A percentile compares a stretch with the other conserved stretches of the same genome.
Evolutionary conservation across 331 rosid species (phyloP).

Genomic region (Spiraea crenata): DNA sequence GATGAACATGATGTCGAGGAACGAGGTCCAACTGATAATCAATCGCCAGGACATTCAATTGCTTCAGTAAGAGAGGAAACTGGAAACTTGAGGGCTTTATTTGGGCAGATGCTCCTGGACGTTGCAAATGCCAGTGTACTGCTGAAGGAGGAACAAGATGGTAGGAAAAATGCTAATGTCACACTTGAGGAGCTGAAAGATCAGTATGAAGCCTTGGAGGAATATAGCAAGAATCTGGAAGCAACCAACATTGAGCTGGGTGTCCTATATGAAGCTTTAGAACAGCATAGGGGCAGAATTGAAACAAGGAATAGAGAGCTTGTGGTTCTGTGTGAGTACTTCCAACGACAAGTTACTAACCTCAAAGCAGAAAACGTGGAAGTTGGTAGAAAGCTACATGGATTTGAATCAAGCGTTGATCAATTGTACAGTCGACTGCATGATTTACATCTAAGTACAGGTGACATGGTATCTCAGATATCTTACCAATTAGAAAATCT

Average conservation of each 20-base stretch:
- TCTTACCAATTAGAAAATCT: conserved; percentile 55
- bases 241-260: conserved; percentile 66
- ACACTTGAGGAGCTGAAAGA: conserved; percentile 39
- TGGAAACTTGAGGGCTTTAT: conserved; percentile 51
- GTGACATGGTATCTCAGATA: conserved; percentile 53
- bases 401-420: conserved; percentile 51
- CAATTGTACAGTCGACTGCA: conserved; percentile 47
- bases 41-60: conserved; percentile 43
- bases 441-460: conserved; percentile 56
- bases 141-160: conserved; percentile 59
- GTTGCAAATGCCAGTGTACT: conserved; percentile 47
- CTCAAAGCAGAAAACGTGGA: conserved; percentile 46
- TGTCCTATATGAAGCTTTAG: conserved; percentile 66
- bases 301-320: conserved; percentile 53
- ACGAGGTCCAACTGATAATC: conserved; percentile 34
- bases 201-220: conserved; percentile 59
- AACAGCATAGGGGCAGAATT: conserved; percentile 47
- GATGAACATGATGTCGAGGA: conserved; percentile 60
- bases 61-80: conserved; percentile 42
- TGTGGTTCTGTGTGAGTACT: conserved; percentile 47
- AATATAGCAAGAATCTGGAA: conserved; percentile 55
- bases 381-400: conserved; percentile 55
- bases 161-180: conserved; percentile 41
- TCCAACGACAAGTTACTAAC: conserved; percentile 42
- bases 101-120: conserved; percentile 53